These are phyloP conservation scores for Hypericum perforatum DNA, from an alignment of 345 rosid genomes.

Conservation along the genomic window DNA sequence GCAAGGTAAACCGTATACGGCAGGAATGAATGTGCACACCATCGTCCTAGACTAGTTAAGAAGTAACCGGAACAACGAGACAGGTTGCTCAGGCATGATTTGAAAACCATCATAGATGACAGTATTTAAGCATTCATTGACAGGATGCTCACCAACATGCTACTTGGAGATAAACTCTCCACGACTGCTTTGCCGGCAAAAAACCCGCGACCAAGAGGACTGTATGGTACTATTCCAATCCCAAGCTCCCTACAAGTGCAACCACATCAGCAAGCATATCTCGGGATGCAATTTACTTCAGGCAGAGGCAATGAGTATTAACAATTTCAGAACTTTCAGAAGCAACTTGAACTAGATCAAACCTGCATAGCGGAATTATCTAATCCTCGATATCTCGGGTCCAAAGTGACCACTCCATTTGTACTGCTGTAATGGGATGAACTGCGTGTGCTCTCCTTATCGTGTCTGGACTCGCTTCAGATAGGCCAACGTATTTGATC, in stretches of 20 bases:
- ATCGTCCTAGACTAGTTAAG: too few species aligned
- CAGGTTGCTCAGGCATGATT: too few species aligned
- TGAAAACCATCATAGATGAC: neutral
- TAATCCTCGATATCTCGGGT: slow-evolving; percentile 52
- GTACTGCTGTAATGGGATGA: slow-evolving; percentile 51
- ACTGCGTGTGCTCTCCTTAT: slow-evolving; percentile 54
- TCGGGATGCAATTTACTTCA: neutral
- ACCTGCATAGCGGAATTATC: slow-evolving; percentile 47
- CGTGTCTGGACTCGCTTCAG: slow-evolving; percentile 50
- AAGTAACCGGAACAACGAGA: too few species aligned
- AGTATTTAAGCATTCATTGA: neutral
- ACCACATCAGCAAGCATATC: slow-evolving; percentile 4
- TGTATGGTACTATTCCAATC: slow-evolving; percentile 44
- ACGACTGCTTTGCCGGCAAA: slow-evolving; percentile 40
- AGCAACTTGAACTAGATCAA: neutral
- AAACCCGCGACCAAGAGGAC: slow-evolving; percentile 53
- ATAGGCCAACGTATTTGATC: slow-evolving; percentile 42
- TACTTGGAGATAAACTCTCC: slow-evolving; percentile 26
- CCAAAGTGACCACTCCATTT: slow-evolving; percentile 63
- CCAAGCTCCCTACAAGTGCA: slow-evolving; percentile 40
- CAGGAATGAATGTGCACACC: too few species aligned
- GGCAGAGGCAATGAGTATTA: neutral
- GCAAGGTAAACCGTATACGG: too few species aligned
- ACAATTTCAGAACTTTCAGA: neutral
- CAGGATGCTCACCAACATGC: slow-evolving; percentile 24